Percentiles rank a stretch among this genome's conserved stretches.
These are phyloP conservation scores for Cyclaneusma minus DNA, from an alignment of 2,329 filamentous ascomycete species.

Conservation along the genomic window DNA sequence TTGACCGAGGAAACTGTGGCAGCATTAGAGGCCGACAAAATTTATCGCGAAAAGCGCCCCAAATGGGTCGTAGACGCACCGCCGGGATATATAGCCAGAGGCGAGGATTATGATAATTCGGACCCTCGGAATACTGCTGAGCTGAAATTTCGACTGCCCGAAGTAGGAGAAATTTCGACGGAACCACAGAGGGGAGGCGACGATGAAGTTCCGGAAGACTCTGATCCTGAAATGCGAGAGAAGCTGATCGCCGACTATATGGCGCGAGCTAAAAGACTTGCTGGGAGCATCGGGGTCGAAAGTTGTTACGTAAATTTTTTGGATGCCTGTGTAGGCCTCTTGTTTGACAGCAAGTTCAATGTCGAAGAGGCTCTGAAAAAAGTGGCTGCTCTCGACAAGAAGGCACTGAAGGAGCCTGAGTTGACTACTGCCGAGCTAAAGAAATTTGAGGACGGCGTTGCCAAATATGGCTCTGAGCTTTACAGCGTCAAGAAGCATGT, in stretches of 20 bases:
- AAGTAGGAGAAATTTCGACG: conserved; percentile 26
- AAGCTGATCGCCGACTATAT: conserved; percentile 64
- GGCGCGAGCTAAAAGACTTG: conserved; percentile 37
- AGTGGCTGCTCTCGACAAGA: conserved; percentile 51
- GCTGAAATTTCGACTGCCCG: conserved; percentile 64
- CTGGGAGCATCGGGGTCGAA: conserved; percentile 53
- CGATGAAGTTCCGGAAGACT: conserved; percentile 19
- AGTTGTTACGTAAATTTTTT: conserved; percentile 72
- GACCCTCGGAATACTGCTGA: conserved; percentile 63
- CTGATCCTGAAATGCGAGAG: conserved; percentile 19
- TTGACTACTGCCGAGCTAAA: conserved; percentile 66
- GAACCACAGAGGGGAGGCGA: conserved; percentile 21
- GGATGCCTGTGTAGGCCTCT: conserved; percentile 63
- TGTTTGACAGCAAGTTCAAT: conserved; percentile 60
- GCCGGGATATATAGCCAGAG: conserved; percentile 67
- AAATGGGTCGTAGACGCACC: conserved; percentile 93
- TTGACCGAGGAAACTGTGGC: conserved; percentile 66
- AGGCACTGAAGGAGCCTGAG: conserved; percentile 71
- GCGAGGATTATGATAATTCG: conserved; percentile 57
- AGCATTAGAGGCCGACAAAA: conserved; percentile 67
- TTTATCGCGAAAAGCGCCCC: conserved; percentile 64
- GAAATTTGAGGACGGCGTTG: conserved; percentile 81
- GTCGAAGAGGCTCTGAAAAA: conserved; percentile 52
- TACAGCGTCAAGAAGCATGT: conserved; percentile 72
- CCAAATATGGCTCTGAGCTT: conserved; percentile 83